Conservation (phyloP, 306 rosid genomes). For the Ammopiptanthus mongolicus region DNA sequence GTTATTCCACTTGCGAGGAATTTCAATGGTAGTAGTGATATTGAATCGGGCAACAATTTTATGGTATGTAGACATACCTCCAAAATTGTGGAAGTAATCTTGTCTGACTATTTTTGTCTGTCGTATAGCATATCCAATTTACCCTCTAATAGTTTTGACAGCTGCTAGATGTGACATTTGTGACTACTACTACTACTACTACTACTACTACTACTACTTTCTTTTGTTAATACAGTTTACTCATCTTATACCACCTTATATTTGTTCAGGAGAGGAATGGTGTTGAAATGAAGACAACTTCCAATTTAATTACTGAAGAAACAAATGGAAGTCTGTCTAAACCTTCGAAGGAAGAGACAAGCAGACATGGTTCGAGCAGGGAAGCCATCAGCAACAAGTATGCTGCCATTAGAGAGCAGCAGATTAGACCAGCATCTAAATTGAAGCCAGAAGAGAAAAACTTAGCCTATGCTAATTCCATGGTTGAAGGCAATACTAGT, state of each 20-base stretch:
- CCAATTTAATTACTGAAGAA: conserved; percentile 34
- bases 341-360: conserved; percentile 44
- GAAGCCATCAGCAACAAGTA: conserved; percentile 85
- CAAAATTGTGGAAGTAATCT: neutral
- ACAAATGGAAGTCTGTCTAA: conserved; percentile 31
- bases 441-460: conserved; percentile 47
- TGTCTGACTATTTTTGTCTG: neutral
- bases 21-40: conserved; percentile 48
- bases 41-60: conserved; percentile 51
- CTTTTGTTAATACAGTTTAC: neutral
- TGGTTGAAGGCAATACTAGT: conserved; percentile 33
- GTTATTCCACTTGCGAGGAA: conserved; percentile 90
- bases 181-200: neutral
- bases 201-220: neutral
- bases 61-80: conserved; percentile 40
- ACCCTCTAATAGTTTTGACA: neutral
- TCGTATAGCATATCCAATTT: neutral
- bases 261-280: conserved; percentile 50
- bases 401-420: conserved; percentile 69
- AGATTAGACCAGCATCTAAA: conserved; percentile 50
- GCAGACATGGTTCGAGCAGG: conserved; percentile 59
- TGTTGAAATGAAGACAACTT: conserved; percentile 52
- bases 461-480: conserved; percentile 43
- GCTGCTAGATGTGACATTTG: conserved; percentile 3
- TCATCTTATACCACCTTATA: neutral